Evolutionary conservation across 1,284 basidiomycete genomes (phyloP), one percentile per base, ranked within the genome.

Genomic region (Ceratobasidium theobromae): DNA sequence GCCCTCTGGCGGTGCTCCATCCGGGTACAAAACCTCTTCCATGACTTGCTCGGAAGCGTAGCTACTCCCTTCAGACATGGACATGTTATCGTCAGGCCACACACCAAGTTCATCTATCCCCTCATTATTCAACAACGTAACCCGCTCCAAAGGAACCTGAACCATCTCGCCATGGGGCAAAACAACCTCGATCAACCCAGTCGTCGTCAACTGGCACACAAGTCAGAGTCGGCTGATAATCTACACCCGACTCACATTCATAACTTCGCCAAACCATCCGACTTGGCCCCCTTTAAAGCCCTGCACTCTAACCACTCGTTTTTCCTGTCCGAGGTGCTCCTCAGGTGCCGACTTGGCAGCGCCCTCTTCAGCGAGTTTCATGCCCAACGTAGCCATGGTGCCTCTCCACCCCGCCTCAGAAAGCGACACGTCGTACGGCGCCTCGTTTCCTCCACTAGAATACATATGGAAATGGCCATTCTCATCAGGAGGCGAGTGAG

Each of bases 241-340:
- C 66, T 65, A 30, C 45, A 60, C 70, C 46, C 49, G 14, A 78
- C 86, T 67, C 76, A 90, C 89, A 72, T 83, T 80, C 5, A 82
- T 81, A n/a, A 92, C 88, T 76, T 92, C 88, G 11, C 90, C 89
- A 64, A 91, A 82, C 89, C 89, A 92, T 53, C 79, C 75, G 23
- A 88, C 72, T 1, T 55, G 55, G 18, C 33, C 51, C 12, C 80
- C 73, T 67, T 86, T 78, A 68, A 74, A 23, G 69, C 77, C n/a
- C 75, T 75, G 3, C 43, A 76, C 70, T 38, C 79, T 69, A 70
- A 78, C 32, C 68, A 73, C 41, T 43, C 53, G 49, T 14, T 49
- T 30, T 33, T 66, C 51, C 30, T 43, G 38, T 27, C 65, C 67
- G 25, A 43, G 48, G 35, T 35, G 41, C 43, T 64, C 68, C 8